Percentiles rank a stretch among this genome's conserved stretches.
Evolutionary conservation across 2,329 filamentous ascomycete species (phyloP).

Genomic region (Huntiella decipiens): DNA sequence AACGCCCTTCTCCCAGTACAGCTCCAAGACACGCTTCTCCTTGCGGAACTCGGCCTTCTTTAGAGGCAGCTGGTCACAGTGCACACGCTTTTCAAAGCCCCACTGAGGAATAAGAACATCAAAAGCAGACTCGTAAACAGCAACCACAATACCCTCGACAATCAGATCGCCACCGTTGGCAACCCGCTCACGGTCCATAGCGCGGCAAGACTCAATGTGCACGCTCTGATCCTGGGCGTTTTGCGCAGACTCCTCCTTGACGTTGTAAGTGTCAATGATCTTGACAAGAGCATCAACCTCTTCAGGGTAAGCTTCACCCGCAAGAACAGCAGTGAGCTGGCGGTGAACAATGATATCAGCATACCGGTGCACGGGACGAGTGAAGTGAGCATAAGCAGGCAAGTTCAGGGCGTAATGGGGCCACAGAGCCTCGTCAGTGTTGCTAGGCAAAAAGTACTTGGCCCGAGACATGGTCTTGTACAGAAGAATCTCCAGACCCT

Average conservation of each 20-base stretch:
- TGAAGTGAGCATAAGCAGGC: slow-evolving; percentile 93
- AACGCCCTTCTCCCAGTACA: slow-evolving; percentile 99
- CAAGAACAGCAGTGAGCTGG: slow-evolving; percentile 74
- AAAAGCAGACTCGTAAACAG: slow-evolving; percentile 96
- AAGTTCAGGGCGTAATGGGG: slow-evolving; percentile 86
- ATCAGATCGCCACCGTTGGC: slow-evolving; percentile 81
- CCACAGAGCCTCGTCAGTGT: slow-evolving; percentile 57
- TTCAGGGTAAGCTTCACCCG: slow-evolving; percentile 67
- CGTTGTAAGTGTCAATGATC: slow-evolving; percentile 90
- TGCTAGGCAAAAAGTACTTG: slow-evolving; percentile 81
- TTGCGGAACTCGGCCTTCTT: slow-evolving; percentile 99
- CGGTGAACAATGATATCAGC: slow-evolving; percentile 90
- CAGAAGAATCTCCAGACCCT: slow-evolving; percentile 93
- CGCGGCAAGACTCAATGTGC: slow-evolving; percentile 90
- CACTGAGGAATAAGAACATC: slow-evolving; percentile 96
- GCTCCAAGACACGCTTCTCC: slow-evolving; percentile 79
- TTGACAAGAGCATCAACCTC: slow-evolving; percentile 78
- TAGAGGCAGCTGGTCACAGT: slow-evolving; percentile 91
- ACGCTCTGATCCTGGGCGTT: slow-evolving; percentile 97
- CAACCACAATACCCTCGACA: slow-evolving; percentile 86
- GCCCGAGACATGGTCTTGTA: slow-evolving; percentile 92
- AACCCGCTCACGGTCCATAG: slow-evolving; percentile 81
- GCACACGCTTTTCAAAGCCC: slow-evolving; percentile 97
- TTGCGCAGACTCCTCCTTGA: slow-evolving; percentile 96
- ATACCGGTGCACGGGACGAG: slow-evolving; percentile 83